Percentiles rank a stretch among this genome's conserved stretches.
Conservation (phyloP, 495 filamentous ascomycete genomes). For the Beverwykella pulmonaria region DNA sequence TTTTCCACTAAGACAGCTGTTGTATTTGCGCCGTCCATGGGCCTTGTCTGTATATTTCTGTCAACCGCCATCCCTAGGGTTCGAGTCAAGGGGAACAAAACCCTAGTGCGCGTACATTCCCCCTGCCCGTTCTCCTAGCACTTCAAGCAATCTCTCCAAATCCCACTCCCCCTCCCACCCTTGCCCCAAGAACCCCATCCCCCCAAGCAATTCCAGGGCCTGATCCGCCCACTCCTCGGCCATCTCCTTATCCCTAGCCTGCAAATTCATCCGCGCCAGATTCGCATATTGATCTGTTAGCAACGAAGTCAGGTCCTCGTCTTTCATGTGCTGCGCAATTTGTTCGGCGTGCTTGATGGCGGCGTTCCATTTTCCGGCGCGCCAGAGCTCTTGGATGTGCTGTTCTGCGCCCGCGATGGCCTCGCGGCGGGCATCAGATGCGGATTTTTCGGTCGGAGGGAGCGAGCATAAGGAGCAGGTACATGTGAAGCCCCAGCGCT, state of each 20-base stretch:
- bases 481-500: conserved; percentile 25
- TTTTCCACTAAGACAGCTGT: no score
- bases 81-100: no score
- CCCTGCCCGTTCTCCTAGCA: conserved; percentile 6
- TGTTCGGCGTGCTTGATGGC: conserved; percentile 14
- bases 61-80: no score
- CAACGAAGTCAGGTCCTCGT: conserved; percentile 6
- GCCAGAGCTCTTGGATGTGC: conserved; percentile 1
- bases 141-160: conserved; percentile 16
- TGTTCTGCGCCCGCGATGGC: not conserved
- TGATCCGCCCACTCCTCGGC: conserved; percentile 11
- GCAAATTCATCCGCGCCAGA: conserved; percentile 14
- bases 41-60: no score
- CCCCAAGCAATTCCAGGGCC: conserved; percentile 3
- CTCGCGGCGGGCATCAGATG: conserved; percentile 12
- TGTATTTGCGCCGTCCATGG: no score
- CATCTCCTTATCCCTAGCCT: not conserved
- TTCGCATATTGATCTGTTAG: conserved; percentile 19
- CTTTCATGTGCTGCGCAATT: conserved; percentile 12
- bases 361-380: not conserved
- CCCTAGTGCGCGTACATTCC: not conserved
- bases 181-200: conserved; percentile 19
- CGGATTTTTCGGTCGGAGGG: not conserved
- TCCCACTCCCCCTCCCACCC: conserved; percentile 18
- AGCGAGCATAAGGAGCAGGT: conserved; percentile 17